A percentile compares a stretch with the other conserved stretches of the same genome.
These are phyloP conservation scores for Cercospora janseana DNA, from an alignment of 2,329 filamentous ascomycete genomes.

Conservation along the genomic window DNA sequence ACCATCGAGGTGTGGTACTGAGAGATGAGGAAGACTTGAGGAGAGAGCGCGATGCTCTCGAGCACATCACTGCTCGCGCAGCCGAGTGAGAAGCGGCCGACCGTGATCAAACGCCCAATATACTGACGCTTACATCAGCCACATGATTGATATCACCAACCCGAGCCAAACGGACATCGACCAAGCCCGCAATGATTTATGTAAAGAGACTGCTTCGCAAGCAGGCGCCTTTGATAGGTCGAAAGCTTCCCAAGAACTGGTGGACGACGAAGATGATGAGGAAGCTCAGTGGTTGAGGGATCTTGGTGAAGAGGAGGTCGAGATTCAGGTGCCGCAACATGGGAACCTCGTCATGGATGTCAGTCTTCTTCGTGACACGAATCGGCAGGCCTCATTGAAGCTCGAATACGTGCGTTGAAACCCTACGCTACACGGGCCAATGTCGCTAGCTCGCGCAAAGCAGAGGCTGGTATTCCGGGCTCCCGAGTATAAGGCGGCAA, in stretches of 20 bases:
- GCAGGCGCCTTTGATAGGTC: slow-evolving; percentile 7
- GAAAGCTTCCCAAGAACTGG: slow-evolving; percentile 13
- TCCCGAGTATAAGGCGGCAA: too few species aligned
- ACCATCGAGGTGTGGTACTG: slow-evolving; percentile 40
- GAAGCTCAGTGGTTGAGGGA: slow-evolving; percentile 37
- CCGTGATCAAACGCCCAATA: too few species aligned
- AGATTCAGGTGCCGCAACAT: slow-evolving; percentile 31
- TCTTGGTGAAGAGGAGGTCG: slow-evolving; percentile 29
- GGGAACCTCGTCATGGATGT: slow-evolving; percentile 33
- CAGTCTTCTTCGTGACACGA: slow-evolving; percentile 17
- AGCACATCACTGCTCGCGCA: slow-evolving; percentile 51
- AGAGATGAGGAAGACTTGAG: slow-evolving; percentile 51
- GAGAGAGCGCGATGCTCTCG: slow-evolving; percentile 49
- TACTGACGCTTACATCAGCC: slow-evolving; percentile 36
- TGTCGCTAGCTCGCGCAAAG: too few species aligned
- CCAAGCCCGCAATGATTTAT: slow-evolving; percentile 18
- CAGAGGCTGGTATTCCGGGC: too few species aligned
- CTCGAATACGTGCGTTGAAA: background rate
- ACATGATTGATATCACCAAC: slow-evolving; percentile 52
- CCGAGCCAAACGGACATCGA: slow-evolving; percentile 40
- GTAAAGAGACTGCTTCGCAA: slow-evolving; percentile 12
- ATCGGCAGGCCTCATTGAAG: slow-evolving; percentile 5
- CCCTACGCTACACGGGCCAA: too few species aligned
- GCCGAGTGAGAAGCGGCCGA: slow-evolving; percentile 42
- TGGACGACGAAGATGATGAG: slow-evolving; percentile 20